Evolutionary conservation across 2,329 filamentous ascomycete genomes (phyloP), one percentile per base, ranked within the genome.

Genomic region (Neonectria magnoliae): DNA sequence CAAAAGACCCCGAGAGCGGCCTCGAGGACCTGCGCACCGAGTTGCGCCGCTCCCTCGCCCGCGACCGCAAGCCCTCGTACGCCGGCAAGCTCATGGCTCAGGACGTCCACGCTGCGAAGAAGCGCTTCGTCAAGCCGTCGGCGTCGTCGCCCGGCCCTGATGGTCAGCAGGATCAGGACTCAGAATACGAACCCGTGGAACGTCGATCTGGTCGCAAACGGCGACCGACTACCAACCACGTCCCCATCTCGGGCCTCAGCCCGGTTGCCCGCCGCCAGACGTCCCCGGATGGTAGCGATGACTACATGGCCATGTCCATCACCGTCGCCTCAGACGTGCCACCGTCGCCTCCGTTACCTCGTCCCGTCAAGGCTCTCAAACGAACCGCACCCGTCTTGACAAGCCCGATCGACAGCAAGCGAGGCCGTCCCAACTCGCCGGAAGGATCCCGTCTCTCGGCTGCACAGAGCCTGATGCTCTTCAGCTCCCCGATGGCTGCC

Each of bases 41-140:
- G 48, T 67, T 74, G 54, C 59, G 72, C n/a, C 68, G 65, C 60
- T 74, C 72, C n/a, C 67, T 74, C 18, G 71, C 72, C 38, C 72
- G 72, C 55, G 72, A 74, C 56, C 65, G 72, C 42, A 74, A 74
- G 64, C 72, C 72, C 20, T 74, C 72, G n/a, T 74, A 74, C 31
- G 72, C 72, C 25, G 72, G 72, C 3, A 74, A 73, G 38, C 63
- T 74, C 57, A 74, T 74, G 72, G 72, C 72, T 4, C 72, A 74
- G 60, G 72, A 74, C 61, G 72, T 74, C 2, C 72, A 74, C 18
- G 72, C 72, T 31, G 72, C 72, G 11, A 74, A 74, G 63, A 74
- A 74, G 60, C 72, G 72, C 44, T 74, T 74, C 27, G 72, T 74
- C 44, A 63, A 68, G 25, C 65, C 61, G 1, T 53, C 65, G 47